phyloP scores from a whole-genome alignment of 257 asterid species.

The Linderniella brevidens region DNA sequence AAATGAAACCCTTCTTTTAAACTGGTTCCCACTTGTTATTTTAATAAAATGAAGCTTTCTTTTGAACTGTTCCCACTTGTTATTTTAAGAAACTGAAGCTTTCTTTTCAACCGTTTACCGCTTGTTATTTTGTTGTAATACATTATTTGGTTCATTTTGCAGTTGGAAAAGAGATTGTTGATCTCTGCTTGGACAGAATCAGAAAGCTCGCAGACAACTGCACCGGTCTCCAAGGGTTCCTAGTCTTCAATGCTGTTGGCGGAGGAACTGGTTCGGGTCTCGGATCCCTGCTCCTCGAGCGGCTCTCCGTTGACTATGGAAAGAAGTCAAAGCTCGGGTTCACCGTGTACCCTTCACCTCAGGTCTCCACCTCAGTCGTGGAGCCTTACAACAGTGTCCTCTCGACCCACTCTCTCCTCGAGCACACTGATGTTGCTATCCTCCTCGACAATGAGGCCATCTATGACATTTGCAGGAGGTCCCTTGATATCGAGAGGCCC shows the following conservation, averaged over 20 bases:
- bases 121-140: no score
- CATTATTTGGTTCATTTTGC: no score
- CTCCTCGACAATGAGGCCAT: conserved; percentile 31
- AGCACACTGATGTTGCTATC: conserved; percentile 29
- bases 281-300: no score
- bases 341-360: conserved; percentile 30
- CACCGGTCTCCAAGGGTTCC: no score
- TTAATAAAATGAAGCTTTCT: no score
- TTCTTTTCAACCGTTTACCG: no score
- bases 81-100: no score
- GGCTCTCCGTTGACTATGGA: conserved; percentile 8
- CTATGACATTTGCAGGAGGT: conserved; percentile 30
- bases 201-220: conserved; percentile 1
- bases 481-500: conserved; percentile 31
- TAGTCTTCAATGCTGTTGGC: no score
- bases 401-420: conserved; percentile 33
- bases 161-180: conserved; percentile 38
- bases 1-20: no score
- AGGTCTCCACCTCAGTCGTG: conserved; percentile 32
- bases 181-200: conserved; percentile 30
- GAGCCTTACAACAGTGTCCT: conserved; percentile 34
- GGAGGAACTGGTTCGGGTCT: no score
- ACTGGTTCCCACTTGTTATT: no score
- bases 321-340: conserved; percentile 8
- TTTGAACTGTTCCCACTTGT: no score